Conservation (phyloP, 805 yeast genomes). For the Saturnispora bothae region DNA sequence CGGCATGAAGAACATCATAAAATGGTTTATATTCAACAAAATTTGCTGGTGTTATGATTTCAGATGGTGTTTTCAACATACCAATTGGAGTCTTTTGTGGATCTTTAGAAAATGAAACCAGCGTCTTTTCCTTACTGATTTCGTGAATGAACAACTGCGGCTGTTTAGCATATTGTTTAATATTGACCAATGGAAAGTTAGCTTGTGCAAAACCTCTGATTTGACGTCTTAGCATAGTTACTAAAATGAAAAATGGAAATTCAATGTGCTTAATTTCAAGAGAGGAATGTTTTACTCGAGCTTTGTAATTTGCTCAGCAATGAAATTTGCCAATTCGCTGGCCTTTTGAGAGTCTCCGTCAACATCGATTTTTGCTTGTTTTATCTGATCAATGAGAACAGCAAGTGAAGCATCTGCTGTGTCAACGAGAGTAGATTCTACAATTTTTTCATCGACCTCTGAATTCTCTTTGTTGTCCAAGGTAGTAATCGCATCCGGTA, state of each 20-base stretch:
- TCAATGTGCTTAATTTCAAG: no score
- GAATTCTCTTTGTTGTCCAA: background rate
- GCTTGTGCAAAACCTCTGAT: constrained; percentile 8
- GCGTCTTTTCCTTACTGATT: constrained; percentile 10
- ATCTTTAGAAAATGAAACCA: constrained; percentile 24
- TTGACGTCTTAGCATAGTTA: background rate
- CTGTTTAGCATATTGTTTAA: constrained; percentile 17
- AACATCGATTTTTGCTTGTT: background rate
- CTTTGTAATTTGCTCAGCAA: constrained; percentile 5
- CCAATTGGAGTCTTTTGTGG: constrained; percentile 22
- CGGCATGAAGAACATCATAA: constrained; percentile 15
- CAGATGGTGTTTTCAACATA: constrained; percentile 5
- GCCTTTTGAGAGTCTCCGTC: constrained; percentile 1
- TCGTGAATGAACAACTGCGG: constrained; percentile 23
- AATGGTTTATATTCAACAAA: constrained; percentile 24
- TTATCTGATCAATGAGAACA: background rate
- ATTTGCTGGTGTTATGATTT: constrained; percentile 14
- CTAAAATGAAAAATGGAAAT: background rate
- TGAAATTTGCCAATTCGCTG: background rate
- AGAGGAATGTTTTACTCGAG: no score
- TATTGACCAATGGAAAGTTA: constrained; percentile 16
- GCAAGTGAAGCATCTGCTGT: no score
- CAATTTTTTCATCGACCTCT: no score
- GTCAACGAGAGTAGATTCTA: no score
- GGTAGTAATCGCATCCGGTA: background rate